Base-by-base conservation (phyloP, 2,329 filamentous ascomycete genomes). In the Pleomassaria siparia region DNA sequence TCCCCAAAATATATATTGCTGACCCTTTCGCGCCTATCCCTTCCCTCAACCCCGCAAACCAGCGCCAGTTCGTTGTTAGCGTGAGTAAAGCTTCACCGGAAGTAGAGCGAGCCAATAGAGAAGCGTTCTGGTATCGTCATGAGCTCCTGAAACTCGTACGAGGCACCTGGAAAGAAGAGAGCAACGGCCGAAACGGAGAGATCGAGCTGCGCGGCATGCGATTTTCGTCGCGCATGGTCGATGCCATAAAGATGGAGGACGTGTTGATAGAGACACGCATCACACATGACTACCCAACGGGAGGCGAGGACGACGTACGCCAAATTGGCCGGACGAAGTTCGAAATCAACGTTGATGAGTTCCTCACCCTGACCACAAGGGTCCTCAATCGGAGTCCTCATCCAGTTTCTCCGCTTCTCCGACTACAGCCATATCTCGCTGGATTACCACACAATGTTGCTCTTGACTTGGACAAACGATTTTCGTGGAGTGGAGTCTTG, bases 81-180 rank as follows among this genome's bases (percentile, higher is more conserved):
- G 82, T 85, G 13, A 85, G 83, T 63, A 88, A 88, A 59, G 83
- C 91, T 46, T 86, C 87, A 0, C 88, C 89, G 0, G 89, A 94
- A 54, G 82, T 81, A 35, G 91, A 96, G 72, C 82, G 88, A 26
- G 81, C 84, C 11, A 87, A 80, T 50, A 80, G 91, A 43, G 90
- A 96, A 72, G 84, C 86, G 0, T 96, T 96, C 67, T 96, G 91
- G 91, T 96, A 90, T 69, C 83, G 91, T 13, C 88, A 95, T 67
- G 84, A 83, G 63, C 80, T 96, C 2, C 79, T 96, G 2, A 85
- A 87, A 50, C 77, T 78, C 33, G 73, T 96, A 9, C 79, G 78
- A 21, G 90, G 86, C 0, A 82, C 78, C 0, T 96, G 91, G 91
- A 81, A 76, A 46, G 81, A 85, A 55, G 72, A 75, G 13, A 83